Evolutionary conservation across 768 basidiomycete species (phyloP).

Genomic region (Rhodotorula graminis): DNA sequence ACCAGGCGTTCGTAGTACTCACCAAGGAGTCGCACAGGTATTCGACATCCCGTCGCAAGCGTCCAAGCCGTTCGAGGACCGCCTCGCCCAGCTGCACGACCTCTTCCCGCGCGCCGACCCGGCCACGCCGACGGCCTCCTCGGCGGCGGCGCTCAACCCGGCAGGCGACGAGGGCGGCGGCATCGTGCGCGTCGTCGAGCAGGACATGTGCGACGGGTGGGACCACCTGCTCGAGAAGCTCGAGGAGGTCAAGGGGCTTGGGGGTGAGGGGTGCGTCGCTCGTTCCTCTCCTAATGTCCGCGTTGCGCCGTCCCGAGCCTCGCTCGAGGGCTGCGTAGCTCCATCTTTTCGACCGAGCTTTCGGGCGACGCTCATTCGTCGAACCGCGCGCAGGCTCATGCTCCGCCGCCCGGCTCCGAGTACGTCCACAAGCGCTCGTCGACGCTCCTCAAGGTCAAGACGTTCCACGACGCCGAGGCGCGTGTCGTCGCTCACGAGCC

Average conservation of each 20-base stretch:
- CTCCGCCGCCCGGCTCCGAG: slow-evolving; percentile 24
- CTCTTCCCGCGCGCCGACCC: slow-evolving; percentile 16
- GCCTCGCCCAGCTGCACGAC: slow-evolving; percentile 12
- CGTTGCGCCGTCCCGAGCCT: too few relatives aligned
- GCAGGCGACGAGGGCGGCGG: background rate
- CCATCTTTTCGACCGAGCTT: background rate
- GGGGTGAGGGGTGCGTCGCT: slow-evolving; percentile 36
- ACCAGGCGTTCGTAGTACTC: too few relatives aligned
- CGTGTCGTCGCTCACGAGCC: slow-evolving; percentile 36
- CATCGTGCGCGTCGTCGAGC: slow-evolving; percentile 22
- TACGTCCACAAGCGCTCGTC: slow-evolving; percentile 34
- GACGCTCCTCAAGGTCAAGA: slow-evolving; percentile 41
- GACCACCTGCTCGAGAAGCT: slow-evolving; percentile 24
- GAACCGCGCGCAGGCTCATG: slow-evolving; percentile 17
- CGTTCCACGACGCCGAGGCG: slow-evolving; percentile 43
- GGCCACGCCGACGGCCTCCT: background rate
- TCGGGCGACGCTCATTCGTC: too few relatives aligned
- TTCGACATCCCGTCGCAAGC: slow-evolving; percentile 38
- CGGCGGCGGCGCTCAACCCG: background rate
- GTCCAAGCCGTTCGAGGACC: slow-evolving; percentile 27
- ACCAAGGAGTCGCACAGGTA: slow-evolving; percentile 13
- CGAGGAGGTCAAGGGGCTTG: slow-evolving; percentile 8
- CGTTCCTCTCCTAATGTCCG: too few relatives aligned
- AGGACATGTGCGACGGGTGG: slow-evolving; percentile 30
- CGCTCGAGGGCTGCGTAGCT: too few relatives aligned